Evolutionary conservation across 75 land plant genomes (phyloP).

Genomic region (Azolla pinnata): DNA sequence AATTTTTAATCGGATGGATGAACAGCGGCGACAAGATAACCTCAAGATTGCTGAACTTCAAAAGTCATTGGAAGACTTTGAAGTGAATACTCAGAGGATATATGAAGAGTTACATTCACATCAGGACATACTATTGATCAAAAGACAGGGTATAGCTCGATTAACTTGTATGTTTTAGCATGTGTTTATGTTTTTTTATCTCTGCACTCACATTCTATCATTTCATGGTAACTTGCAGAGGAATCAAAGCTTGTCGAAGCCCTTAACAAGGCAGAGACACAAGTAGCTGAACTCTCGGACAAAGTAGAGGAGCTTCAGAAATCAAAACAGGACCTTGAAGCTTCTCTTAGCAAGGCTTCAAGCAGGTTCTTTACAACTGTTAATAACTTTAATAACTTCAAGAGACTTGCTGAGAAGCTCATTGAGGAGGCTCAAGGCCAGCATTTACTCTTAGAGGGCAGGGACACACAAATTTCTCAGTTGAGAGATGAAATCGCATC

Average conservation of each 20-base stretch:
- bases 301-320: constrained; percentile 55
- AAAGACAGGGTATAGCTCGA: constrained; percentile 52
- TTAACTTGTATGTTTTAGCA: neutral
- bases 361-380: constrained; percentile 63
- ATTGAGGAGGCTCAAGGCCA: constrained; percentile 75
- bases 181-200: constrained; percentile 2
- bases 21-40: constrained; percentile 32
- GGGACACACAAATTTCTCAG: constrained; percentile 65
- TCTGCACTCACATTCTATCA: neutral
- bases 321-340: constrained; percentile 46
- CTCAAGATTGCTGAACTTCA: constrained; percentile 24
- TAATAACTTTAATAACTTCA: constrained; percentile 72
- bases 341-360: constrained; percentile 56
- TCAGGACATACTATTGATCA: constrained; percentile 30
- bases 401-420: constrained; percentile 57
- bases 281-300: constrained; percentile 41
- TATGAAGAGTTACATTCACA: constrained; percentile 29
- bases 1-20: constrained; percentile 2
- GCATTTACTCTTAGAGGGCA: constrained; percentile 56
- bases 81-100: constrained; percentile 19
- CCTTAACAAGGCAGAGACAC: constrained; percentile 57
- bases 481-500: constrained; percentile 65
- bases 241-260: constrained; percentile 61
- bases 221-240: constrained; percentile 28
- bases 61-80: constrained; percentile 20